Evolutionary conservation across 768 basidiomycete species (phyloP).

Genomic region (Boletus rex-veris): DNA sequence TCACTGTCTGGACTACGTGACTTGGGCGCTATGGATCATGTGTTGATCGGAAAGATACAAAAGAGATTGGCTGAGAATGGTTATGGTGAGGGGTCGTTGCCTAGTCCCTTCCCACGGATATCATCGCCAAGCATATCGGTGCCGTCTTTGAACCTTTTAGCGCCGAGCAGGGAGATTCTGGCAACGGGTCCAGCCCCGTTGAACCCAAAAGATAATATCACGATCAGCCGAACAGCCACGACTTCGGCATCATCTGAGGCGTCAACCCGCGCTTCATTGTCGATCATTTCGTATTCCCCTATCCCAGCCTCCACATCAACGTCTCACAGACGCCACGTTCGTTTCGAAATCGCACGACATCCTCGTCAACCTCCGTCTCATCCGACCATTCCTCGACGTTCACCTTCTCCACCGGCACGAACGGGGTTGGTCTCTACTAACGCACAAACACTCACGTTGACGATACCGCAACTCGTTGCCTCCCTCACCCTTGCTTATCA

Average conservation of each 20-base stretch:
- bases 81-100: constrained; percentile 22
- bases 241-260: background rate
- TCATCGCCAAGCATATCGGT: constrained; percentile 24
- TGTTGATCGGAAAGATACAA: constrained; percentile 34
- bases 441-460: constrained; percentile 18
- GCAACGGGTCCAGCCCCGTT: background rate
- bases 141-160: constrained; percentile 18
- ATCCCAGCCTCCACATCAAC: background rate
- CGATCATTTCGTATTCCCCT: constrained; percentile 3
- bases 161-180: constrained; percentile 7
- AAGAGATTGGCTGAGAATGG: constrained; percentile 32
- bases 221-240: background rate
- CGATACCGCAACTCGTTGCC: constrained; percentile 33
- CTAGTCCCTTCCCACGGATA: constrained; percentile 20
- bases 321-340: constrained; percentile 23
- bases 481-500: constrained; percentile 26
- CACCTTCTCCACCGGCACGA: constrained; percentile 21
- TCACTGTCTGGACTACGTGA: constrained; percentile 1
- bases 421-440: constrained; percentile 6
- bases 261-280: background rate
- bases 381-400: constrained; percentile 19
- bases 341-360: constrained; percentile 15
- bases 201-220: background rate
- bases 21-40: constrained; percentile 31
- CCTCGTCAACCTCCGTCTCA: constrained; percentile 1